phyloP scores from a whole-genome alignment of 2,329 filamentous ascomycete genomes.

The Ceratocystis variospora region DNA sequence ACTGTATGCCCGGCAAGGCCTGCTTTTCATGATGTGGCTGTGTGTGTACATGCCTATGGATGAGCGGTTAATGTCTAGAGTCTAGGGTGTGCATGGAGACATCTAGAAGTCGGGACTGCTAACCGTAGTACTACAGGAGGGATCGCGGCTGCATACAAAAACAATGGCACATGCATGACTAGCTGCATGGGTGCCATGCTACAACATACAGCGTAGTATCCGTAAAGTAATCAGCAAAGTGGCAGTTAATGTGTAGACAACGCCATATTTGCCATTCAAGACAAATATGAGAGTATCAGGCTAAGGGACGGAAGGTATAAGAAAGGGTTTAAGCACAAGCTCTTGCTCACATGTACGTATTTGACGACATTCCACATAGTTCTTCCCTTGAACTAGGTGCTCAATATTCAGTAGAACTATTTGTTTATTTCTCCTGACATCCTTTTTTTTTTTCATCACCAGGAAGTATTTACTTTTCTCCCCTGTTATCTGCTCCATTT shows the following conservation, averaged over 20 bases:
- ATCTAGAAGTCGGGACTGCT: too few relatives aligned
- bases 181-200: background rate
- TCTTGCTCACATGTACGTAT: background rate
- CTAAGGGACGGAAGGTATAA: background rate
- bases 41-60: background rate
- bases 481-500: background rate
- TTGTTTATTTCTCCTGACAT: background rate
- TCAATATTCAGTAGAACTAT: background rate
- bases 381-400: background rate
- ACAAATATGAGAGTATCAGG: constrained; percentile 11
- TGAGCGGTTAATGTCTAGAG: too few relatives aligned
- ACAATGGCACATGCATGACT: background rate
- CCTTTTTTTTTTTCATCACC: too few relatives aligned
- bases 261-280: constrained; percentile 11
- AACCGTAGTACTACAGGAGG: background rate
- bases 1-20: background rate
- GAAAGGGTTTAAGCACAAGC: background rate
- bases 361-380: background rate
- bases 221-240: background rate
- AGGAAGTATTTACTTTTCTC: too few relatives aligned
- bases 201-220: background rate
- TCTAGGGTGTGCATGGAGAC: too few relatives aligned
- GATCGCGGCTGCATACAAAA: background rate
- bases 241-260: constrained; percentile 2
- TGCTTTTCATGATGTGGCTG: background rate